A percentile compares a stretch with the other conserved stretches of the same genome.
Evolutionary conservation across 2,329 filamentous ascomycete genomes (phyloP).

Genomic region (Thielaviopsis punctulata): DNA sequence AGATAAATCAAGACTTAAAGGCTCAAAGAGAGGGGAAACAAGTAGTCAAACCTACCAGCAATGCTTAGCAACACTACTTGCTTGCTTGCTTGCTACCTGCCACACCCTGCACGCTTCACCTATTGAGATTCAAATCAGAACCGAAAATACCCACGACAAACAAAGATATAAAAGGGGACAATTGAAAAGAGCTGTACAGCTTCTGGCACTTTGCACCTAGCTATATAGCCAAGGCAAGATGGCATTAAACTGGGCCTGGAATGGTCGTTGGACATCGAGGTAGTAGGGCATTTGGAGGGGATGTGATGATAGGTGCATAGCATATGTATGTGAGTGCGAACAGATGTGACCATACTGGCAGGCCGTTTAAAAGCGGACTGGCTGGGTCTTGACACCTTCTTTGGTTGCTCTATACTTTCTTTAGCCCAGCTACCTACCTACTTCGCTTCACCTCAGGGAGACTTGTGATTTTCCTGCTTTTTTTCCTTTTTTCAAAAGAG

Average conservation of each 20-base stretch:
- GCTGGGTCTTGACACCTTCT: background rate
- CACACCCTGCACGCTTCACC: background rate
- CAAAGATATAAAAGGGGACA: background rate
- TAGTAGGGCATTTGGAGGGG: background rate
- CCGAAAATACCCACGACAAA: background rate
- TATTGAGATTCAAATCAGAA: background rate
- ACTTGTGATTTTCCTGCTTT: background rate
- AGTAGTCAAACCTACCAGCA: too few relatives aligned
- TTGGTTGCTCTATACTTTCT: background rate
- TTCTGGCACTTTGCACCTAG: background rate
- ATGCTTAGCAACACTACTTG: background rate
- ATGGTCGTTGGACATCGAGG: background rate
- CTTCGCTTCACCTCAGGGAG: too few relatives aligned
- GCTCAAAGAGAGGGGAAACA: background rate
- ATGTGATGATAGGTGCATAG: background rate
- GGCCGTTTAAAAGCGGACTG: background rate
- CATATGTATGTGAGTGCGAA: background rate
- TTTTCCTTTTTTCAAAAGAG: background rate
- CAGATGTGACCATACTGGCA: background rate
- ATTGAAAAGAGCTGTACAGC: background rate
- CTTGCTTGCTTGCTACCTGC: background rate
- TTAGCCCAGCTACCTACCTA: background rate
- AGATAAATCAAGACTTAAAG: background rate
- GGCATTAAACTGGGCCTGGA: background rate
- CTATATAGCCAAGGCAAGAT: background rate